Evolutionary conservation across 306 rosid species (phyloP), one percentile per base, ranked within the genome.

Genomic region (Astragalus glycyphyllos): DNA sequence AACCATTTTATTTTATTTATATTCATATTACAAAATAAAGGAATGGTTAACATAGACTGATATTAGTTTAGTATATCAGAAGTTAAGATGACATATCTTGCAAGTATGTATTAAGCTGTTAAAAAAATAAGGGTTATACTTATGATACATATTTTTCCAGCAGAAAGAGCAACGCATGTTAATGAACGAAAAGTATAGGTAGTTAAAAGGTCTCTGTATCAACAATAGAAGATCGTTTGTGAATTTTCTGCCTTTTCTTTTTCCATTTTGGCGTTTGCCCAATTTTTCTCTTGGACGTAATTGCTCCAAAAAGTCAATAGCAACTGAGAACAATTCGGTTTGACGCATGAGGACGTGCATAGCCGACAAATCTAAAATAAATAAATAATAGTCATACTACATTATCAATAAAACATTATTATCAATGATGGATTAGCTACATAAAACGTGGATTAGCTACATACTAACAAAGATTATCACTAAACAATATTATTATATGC

Each of bases 301-400:
- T 57, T 37, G 60, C 58, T 55, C 20, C 14, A 42, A n/a, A 35
- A 54, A 45, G 77, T 71, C 82, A 56, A 55, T 7, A 55, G 13
- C 32, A 49, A 55, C 41, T 7, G 1, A 56, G 68, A 54, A 77
- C 23, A 63, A 44, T 14, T 17, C 11, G 14, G 49, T 71, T 45
- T 66, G 12, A 71, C n/a, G n/a, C 26, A 49, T 47, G 37, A 37
- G 4, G 63, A 12, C 80, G 37, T 55, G 71, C 78, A 47, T 57
- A 66, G 78, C 76, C 72, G 71, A 71, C 79, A 79, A 71, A 54
- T 11, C 8, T 40, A 65, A 41, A 59, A 45, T 29, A 40, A 31
- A 48, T 11, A 67, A 26, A 26, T 26, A 26, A 26, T 26, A 26
- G 31, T 26, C 31, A 13, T 29, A 29, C 0, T 41, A 5, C 32